Evolutionary conservation across 2,329 filamentous ascomycete species (phyloP).

Genomic region (Colletotrichum karsti): DNA sequence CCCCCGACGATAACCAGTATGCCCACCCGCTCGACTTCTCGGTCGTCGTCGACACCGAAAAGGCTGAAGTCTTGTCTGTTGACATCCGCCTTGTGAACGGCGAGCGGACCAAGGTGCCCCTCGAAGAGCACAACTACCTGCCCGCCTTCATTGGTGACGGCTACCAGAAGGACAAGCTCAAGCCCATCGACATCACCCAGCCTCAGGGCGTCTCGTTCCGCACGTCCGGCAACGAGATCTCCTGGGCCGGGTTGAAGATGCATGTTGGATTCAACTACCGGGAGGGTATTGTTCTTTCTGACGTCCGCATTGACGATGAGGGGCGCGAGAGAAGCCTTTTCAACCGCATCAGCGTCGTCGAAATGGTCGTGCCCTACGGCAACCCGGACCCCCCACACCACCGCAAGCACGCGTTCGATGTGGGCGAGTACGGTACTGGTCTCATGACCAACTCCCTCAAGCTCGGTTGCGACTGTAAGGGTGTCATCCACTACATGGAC

Average conservation of each 20-base stretch:
- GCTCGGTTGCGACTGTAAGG: slow-evolving; percentile 74
- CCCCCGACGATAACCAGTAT: slow-evolving; percentile 65
- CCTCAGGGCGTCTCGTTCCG: slow-evolving; percentile 73
- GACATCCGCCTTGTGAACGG: slow-evolving; percentile 40
- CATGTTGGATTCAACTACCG: slow-evolving; percentile 57
- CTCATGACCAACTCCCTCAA: slow-evolving; percentile 70
- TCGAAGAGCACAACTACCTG: slow-evolving; percentile 47
- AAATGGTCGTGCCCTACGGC: slow-evolving; percentile 12
- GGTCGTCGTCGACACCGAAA: slow-evolving; percentile 55
- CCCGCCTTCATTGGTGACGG: slow-evolving; percentile 60
- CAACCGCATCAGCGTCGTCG: slow-evolving; percentile 16
- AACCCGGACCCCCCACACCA: slow-evolving; percentile 5
- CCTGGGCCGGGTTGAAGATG: slow-evolving; percentile 66
- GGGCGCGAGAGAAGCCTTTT: neutral
- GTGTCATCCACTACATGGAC: slow-evolving; percentile 67
- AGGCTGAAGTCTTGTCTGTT: slow-evolving; percentile 53
- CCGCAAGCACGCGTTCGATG: slow-evolving; percentile 10
- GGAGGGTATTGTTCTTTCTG: slow-evolving; percentile 64
- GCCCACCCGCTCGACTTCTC: slow-evolving; percentile 51
- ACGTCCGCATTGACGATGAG: slow-evolving; percentile 50
- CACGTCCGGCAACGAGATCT: slow-evolving; percentile 55
- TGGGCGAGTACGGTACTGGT: slow-evolving; percentile 7
- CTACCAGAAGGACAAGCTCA: slow-evolving; percentile 60
- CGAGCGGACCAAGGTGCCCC: slow-evolving; percentile 47
- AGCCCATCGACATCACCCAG: slow-evolving; percentile 77